Conservation (phyloP, 2,329 filamentous ascomycete genomes). For the Rhexocercosporidium sp. region DNA sequence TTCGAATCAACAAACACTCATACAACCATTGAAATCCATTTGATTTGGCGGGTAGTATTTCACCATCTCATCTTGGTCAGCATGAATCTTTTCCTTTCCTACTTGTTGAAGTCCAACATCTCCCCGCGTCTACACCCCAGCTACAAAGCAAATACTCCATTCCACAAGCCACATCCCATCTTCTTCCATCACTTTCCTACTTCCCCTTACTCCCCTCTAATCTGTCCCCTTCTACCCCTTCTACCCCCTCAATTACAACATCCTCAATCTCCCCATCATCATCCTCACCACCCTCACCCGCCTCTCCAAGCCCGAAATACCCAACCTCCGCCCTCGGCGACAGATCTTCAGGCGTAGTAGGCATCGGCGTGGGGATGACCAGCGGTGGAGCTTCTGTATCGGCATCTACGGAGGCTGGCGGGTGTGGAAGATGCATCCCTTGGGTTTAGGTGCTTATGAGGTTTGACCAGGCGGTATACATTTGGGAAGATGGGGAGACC, state of each 20-base stretch:
- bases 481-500: neutral
- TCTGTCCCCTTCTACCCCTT: neutral
- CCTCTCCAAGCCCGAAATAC: neutral
- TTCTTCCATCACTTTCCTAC: no score
- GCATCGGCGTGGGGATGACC: neutral
- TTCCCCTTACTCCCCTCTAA: neutral
- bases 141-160: no score
- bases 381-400: neutral
- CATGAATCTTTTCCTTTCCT: no score
- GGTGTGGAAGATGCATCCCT: no score
- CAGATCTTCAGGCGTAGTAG: neutral
- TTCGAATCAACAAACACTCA: neutral
- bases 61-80: no score
- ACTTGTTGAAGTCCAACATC: no score
- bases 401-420: no score
- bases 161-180: no score
- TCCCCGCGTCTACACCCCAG: no score
- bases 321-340: neutral
- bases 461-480: neutral
- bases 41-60: no score
- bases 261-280: neutral
- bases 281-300: neutral
- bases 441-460: neutral
- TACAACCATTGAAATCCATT: neutral
- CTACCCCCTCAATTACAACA: no score